Conservation (phyloP, 106 monocot genomes). For the Vanilla planifolia region DNA sequence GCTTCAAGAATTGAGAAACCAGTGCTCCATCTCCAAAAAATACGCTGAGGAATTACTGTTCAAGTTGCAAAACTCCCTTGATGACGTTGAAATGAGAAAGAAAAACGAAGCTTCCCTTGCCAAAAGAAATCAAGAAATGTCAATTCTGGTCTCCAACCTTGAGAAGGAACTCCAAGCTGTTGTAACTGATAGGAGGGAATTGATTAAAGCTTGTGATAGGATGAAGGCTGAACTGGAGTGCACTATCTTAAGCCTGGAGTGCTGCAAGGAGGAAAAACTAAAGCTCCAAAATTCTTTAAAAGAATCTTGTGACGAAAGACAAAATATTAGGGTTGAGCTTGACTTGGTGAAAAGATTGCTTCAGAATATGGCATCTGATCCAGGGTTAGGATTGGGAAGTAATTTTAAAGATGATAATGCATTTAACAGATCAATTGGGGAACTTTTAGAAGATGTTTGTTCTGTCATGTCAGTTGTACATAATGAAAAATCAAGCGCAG, state of each 20-base stretch:
- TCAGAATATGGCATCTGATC: constrained; percentile 59
- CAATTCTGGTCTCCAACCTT: constrained; percentile 48
- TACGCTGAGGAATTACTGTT: constrained; percentile 89
- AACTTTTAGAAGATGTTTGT: constrained; percentile 37
- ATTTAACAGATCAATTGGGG: constrained; percentile 42
- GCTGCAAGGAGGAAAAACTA: constrained; percentile 87
- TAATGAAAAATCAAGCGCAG: constrained; percentile 12
- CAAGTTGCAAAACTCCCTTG: constrained; percentile 85
- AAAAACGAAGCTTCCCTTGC: constrained; percentile 64
- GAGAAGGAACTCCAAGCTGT: constrained; percentile 55
- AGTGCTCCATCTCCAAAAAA: constrained; percentile 55
- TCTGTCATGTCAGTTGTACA: constrained; percentile 10
- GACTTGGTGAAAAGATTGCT: constrained; percentile 77
- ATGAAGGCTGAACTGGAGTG: constrained; percentile 87
- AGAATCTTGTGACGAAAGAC: constrained; percentile 73
- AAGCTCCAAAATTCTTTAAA: constrained; percentile 68
- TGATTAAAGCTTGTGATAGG: constrained; percentile 64
- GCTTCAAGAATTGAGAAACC: constrained; percentile 74
- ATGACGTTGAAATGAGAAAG: constrained; percentile 75
- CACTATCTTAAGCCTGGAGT: constrained; percentile 65
- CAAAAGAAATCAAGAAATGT: constrained; percentile 77
- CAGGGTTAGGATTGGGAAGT: constrained; percentile 16
- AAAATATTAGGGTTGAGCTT: constrained; percentile 74
- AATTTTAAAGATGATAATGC: constrained; percentile 14
- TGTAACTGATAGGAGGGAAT: constrained; percentile 49